Evolutionary conservation across 805 yeast genomes (phyloP), one percentile per base, ranked within the genome.

Genomic region (Candida endomychidarum): DNA sequence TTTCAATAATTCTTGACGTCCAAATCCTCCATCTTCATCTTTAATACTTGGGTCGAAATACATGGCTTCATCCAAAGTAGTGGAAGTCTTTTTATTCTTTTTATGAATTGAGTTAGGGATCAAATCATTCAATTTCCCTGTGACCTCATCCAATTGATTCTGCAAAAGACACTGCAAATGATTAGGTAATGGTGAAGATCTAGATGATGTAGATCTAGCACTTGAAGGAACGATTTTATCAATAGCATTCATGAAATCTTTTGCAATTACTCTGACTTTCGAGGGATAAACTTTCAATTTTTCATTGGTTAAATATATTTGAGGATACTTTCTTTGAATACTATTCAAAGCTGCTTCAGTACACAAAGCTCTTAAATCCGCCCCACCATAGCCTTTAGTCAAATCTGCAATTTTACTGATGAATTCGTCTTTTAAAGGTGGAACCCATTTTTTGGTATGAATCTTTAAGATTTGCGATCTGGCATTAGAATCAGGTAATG

Each of bases 331-430:
- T 48, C 98, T 70, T 62, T 91, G 97, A 28, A 93, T 91, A 53
- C 96, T 83, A 53, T 84, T 82, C 46, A 93, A 70, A 0, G 98
- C 98, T 21, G 97, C 90, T 58, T 93, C 99, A 0, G 98, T 91
- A 59, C 98, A 89, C 21, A 93, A 67, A 0, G 98, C 96, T 40
- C 96, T 70, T 47, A 93, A 67, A 60, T 93, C 99, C 2, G 99
- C 98, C 67, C 99, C 99, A 34, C 99, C 99, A 56, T 86, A 93
- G 0, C 99, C 99, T 58, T 90, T 91, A 0, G 99, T 91, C 42
- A 87, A 63, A 15, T 72, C 71, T 0, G 97, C 91, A 24, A 93
- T 70, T 40, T 80, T 79, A 5, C 72, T 70, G 8, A 87, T 52
- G 48, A 93, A 85, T 5, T 57, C 63, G 0, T 65, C 65, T 5